Percentiles rank a stretch among this genome's conserved stretches.
These are phyloP conservation scores for Leccinum longicurvipes DNA, from an alignment of 768 basidiomycete species.

Conservation along the genomic window DNA sequence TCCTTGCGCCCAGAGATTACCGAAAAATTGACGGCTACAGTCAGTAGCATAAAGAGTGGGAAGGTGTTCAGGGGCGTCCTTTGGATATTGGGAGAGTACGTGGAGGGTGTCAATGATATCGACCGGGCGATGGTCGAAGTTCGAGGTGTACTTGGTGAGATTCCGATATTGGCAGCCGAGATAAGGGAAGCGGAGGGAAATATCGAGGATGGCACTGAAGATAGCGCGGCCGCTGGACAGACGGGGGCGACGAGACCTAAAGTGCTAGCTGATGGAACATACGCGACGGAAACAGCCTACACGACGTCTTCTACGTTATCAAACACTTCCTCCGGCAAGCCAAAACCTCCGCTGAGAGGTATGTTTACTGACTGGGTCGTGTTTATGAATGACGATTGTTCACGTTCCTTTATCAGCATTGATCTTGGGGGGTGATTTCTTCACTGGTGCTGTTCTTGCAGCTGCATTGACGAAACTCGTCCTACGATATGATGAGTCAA, in stretches of 20 bases:
- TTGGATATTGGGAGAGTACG: conserved; percentile 99
- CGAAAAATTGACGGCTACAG: conserved; percentile 77
- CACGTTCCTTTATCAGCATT: conserved; percentile 59
- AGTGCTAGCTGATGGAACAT: conserved; percentile 94
- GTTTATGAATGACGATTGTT: background rate
- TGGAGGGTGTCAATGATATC: conserved; percentile 64
- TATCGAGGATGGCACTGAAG: conserved; percentile 43
- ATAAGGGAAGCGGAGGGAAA: conserved; percentile 68
- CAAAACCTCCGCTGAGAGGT: conserved; percentile 90
- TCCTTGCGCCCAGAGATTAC: conserved; percentile 76
- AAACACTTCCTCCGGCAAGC: conserved; percentile 76
- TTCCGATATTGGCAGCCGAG: conserved; percentile 94
- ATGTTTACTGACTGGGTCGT: conserved; percentile 17
- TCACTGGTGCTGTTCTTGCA: conserved; percentile 90
- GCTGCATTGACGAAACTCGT: conserved; percentile 89
- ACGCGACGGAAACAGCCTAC: conserved; percentile 95
- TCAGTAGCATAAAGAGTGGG: conserved; percentile 88
- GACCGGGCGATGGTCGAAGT: conserved; percentile 72
- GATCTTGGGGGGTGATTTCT: conserved; percentile 94
- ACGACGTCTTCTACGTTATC: conserved; percentile 52
- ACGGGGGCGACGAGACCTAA: conserved; percentile 56
- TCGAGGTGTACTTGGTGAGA: conserved; percentile 86
- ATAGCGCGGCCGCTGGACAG: conserved; percentile 33
- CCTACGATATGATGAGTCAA: conserved; percentile 60
- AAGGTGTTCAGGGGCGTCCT: conserved; percentile 96